Base-by-base conservation (phyloP, 2,329 filamentous ascomycete genomes). In the Endothia cerciana region DNA sequence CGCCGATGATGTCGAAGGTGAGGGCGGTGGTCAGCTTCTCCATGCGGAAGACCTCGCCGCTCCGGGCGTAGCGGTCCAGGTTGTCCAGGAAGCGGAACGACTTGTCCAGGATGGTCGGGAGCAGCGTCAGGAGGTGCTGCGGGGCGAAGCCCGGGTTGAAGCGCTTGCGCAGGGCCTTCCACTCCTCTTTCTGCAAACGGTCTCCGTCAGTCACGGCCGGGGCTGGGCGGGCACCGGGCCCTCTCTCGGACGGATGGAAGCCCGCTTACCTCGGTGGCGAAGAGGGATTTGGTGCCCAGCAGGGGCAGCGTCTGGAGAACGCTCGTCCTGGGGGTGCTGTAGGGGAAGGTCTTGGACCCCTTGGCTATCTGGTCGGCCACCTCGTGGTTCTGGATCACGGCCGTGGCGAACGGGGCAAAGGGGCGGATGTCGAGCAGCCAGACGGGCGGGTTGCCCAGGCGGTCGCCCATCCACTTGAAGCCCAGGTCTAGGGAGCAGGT, bases 61-160 rank as follows among this genome's bases (percentile, higher is more conserved):
- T 72, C 22, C 45, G 41, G 17, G 73, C 73, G 33, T 72, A 71
- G n/a, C 59, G 47, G 56, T 78, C 75, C 6, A 79, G 70, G 22
- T 73, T 71, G 0, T 70, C 57, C 5, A 78, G 22, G 51, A 78
- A 78, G 1, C 70, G 68, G 38, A 61, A 47, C 0, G 71, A 73
- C 68, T 79, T 79, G 28, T 79, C 76, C 6, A 79, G 55, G 43
- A 80, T 77, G 41, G 68, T 68, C 0, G 76, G 77, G 59, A 80
- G 63, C 2, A 80, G 70, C 3, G 72, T 75, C 64, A 78, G 72
- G 19, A 80, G 70, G 51, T 80, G 75, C 61, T 77, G 74, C 1
- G 75, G 77, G 0, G 78, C 74, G 60, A 80, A 80, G 0, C 76
- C 78, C 0, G 74, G 75, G 65, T 76, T 79, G 70, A 76, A 77